phyloP scores from a whole-genome alignment of 2,329 filamentous ascomycete species.

The Colletotrichum limetticola region DNA sequence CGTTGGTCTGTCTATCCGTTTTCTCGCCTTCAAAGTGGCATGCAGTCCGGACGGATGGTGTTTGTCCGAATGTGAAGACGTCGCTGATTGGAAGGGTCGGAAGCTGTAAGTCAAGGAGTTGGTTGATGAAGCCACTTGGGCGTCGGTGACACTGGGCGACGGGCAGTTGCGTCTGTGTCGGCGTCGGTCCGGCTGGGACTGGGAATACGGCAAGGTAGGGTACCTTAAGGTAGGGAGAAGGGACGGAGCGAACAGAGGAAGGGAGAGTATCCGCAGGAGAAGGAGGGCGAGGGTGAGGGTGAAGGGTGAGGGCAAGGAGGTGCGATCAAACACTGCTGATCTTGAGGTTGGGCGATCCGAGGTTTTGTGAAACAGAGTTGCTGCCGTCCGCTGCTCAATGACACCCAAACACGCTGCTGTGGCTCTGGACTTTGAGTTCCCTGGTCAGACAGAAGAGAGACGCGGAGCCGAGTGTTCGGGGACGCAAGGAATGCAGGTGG shows the following conservation, averaged over 20 bases:
- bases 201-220: too few species aligned
- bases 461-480: not conserved
- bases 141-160: constrained; percentile 12
- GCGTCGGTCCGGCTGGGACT: constrained; percentile 13
- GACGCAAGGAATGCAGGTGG: constrained; percentile 1
- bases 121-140: constrained; percentile 3
- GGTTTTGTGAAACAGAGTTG: constrained; percentile 25
- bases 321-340: constrained; percentile 15
- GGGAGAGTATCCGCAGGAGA: not conserved
- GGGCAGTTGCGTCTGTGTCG: constrained; percentile 27
- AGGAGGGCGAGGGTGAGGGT: not conserved
- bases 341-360: constrained; percentile 4
- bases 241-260: not conserved
- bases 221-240: not conserved
- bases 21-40: not conserved
- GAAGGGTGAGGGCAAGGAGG: not conserved
- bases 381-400: constrained; percentile 22
- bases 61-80: constrained; percentile 15
- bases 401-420: constrained; percentile 34
- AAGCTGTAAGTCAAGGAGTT: constrained; percentile 3
- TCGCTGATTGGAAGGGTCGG: not conserved
- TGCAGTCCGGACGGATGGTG: constrained; percentile 17
- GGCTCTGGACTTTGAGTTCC: not conserved
- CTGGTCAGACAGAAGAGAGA: not conserved
- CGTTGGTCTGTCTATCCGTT: not conserved